Conservation (phyloP, 768 basidiomycete genomes). For the Kwoniella sp. region DNA sequence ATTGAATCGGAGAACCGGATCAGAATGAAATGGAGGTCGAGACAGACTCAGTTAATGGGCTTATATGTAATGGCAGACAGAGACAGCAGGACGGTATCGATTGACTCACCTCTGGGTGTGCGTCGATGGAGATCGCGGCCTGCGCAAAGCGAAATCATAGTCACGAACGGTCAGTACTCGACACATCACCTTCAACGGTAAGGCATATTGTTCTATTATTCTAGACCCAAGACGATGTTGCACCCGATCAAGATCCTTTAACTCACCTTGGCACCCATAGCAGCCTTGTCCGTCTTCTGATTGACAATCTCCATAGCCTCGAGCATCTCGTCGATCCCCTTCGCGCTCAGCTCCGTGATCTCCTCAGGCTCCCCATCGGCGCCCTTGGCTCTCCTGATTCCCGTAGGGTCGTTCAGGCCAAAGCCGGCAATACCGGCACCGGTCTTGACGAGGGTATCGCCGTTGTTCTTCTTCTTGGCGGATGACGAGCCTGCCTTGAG, state of each 20-base stretch:
- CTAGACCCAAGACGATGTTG: too few species aligned
- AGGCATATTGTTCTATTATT: too few species aligned
- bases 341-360: slow-evolving; percentile 74
- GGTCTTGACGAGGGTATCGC: slow-evolving; percentile 76
- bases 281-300: slow-evolving; percentile 90
- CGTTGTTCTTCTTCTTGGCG: slow-evolving; percentile 66
- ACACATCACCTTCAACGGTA: too few species aligned
- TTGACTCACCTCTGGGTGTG: slow-evolving; percentile 78
- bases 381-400: slow-evolving; percentile 37
- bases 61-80: too few species aligned
- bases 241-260: neutral
- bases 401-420: slow-evolving; percentile 49
- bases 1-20: neutral
- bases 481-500: slow-evolving; percentile 60
- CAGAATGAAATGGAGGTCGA: too few species aligned
- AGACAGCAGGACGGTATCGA: too few species aligned
- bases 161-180: slow-evolving; percentile 1
- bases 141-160: neutral
- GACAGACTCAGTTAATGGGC: neutral
- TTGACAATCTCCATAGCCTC: slow-evolving; percentile 86
- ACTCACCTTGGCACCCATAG: slow-evolving; percentile 69
- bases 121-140: slow-evolving; percentile 23
- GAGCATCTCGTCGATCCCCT: slow-evolving; percentile 85
- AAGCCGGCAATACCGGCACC: slow-evolving; percentile 60
- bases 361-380: slow-evolving; percentile 55